Base-by-base conservation (phyloP, 371 early-diverging fungal genomes). In the Capillidium heterosporum region DNA sequence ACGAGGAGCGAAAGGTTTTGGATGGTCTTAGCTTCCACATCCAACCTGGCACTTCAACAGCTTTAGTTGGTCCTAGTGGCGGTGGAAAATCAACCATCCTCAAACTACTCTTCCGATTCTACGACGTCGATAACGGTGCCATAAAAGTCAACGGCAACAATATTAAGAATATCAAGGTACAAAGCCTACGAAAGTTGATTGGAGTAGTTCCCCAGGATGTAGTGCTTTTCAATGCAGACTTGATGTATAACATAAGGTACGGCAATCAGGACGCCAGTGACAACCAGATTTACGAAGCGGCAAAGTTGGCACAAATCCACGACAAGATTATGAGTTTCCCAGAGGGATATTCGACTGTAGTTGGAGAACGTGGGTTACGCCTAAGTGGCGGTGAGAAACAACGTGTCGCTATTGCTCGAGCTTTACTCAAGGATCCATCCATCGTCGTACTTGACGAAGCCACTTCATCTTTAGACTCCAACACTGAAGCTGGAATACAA, bases 301-400 rank as follows among this genome's bases (percentile, higher is more conserved):
- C 83, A 1, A 54, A 58, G 35, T 67, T 73, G 57, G 78, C 77
- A 8, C 67, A 72, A 43, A 68, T 76, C 48, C 76, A 80, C 49
- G 73, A 74, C 48, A 71, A 69, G 44, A 76, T 80, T 29, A 23
- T 62, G 19, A 58, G 63, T 39, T 71, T 80, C 61, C 70, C 75
- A 3, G 67, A 77, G 27, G 73, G 82, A 23, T 98, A 98, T 67
- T 77, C 92, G 0, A 91, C 97, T 0, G 77, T 75, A 8, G 94
- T 95, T 0, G 98, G 98, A 19, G 88, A 94, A 63, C 76, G 93
- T 31, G 99, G 98, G 13, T 65, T 86, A 63, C 81, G 86, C 58
- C 70, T 99, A 4, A 80, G 75, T 32, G 84, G 85, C 19, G 98
- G 99, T 21, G 96, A 98, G 67, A 91, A 91, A 66, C 98, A 98